Percentiles rank a stretch among this genome's conserved stretches.
Conservation (phyloP, 1,284 basidiomycete species). For the Lignosus rhinocerotis region DNA sequence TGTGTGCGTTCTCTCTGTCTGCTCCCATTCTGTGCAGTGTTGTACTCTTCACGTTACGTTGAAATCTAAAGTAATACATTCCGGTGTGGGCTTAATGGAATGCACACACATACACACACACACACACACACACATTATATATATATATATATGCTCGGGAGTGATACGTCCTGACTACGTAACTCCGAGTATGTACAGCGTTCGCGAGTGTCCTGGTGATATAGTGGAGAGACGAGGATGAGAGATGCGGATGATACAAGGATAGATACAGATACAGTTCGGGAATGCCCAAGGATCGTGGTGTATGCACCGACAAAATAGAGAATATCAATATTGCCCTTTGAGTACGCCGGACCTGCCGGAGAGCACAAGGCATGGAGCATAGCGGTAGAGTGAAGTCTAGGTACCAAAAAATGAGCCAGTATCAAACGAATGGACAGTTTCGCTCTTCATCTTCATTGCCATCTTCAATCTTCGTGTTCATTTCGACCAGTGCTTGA, state of each 20-base stretch:
- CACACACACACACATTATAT: not conserved
- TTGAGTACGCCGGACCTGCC: not conserved
- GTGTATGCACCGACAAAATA: too few species aligned
- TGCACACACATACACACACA: not conserved
- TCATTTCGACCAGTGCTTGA: constrained; percentile 24
- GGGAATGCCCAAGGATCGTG: not conserved
- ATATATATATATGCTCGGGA: not conserved
- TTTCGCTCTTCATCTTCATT: too few species aligned
- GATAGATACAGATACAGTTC: constrained; percentile 11
- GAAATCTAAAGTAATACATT: constrained; percentile 28
- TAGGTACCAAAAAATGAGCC: not conserved
- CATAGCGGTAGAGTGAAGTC: not conserved
- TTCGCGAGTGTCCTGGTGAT: not conserved
- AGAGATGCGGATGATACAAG: not conserved
- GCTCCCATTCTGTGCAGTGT: constrained; percentile 23
- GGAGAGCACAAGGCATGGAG: not conserved
- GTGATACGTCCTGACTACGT: not conserved
- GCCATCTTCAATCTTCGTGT: not conserved
- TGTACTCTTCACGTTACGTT: constrained; percentile 33
- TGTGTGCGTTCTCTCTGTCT: constrained; percentile 26
- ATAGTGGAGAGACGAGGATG: not conserved
- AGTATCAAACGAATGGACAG: not conserved
- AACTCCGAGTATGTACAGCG: not conserved
- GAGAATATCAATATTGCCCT: not conserved
- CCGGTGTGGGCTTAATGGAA: constrained; percentile 14